Evolutionary conservation across 2,329 filamentous ascomycete species (phyloP).

Genomic region (Emergomyces pasteurianus): DNA sequence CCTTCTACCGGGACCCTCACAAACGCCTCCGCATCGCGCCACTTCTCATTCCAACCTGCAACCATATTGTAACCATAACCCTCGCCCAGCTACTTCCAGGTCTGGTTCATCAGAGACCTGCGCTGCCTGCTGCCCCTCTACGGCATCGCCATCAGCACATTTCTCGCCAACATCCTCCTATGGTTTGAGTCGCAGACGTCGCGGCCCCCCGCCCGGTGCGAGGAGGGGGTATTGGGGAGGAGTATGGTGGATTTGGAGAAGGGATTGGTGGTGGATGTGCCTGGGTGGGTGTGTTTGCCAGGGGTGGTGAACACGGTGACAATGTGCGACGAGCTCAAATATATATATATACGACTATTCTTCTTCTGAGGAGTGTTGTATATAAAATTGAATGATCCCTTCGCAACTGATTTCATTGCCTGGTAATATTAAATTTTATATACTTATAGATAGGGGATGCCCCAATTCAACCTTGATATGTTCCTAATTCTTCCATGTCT

Average conservation of each 20-base stretch:
- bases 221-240: conserved; percentile 4
- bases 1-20: conserved; percentile 17
- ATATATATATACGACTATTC: not conserved
- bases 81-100: conserved; percentile 34
- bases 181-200: not conserved
- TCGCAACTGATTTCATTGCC: not conserved
- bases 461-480: not conserved
- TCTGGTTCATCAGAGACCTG: conserved; percentile 30
- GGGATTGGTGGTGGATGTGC: conserved; percentile 11
- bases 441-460: not conserved
- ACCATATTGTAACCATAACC: conserved; percentile 35
- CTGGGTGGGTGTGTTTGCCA: conserved; percentile 9
- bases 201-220: not conserved
- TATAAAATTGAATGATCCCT: not conserved
- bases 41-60: conserved; percentile 37
- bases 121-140: conserved; percentile 8
- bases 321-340: not conserved
- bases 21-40: conserved; percentile 28
- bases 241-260: conserved; percentile 5
- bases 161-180: conserved; percentile 8
- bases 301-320: not conserved
- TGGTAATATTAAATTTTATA: not conserved
- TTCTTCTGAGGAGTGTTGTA: too few relatives aligned
- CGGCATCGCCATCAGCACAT: conserved; percentile 4
- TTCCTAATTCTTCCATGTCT: not conserved